Conservation (phyloP, 148 eudicot genomes). For the Diospyros lotus region DNA sequence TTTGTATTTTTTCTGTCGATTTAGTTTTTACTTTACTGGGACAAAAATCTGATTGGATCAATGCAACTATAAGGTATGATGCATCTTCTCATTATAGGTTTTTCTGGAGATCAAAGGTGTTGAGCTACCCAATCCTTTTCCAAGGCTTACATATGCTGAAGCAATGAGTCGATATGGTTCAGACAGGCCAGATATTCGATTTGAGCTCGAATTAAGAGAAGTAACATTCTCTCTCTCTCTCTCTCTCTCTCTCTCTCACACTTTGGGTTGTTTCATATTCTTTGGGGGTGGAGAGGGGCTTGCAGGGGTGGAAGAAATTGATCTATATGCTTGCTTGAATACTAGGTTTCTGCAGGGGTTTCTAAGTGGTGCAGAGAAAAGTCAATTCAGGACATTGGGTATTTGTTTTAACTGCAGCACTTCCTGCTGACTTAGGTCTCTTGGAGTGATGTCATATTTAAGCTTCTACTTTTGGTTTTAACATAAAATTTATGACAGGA, state of each 20-base stretch:
- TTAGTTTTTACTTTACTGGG: slow-evolving; percentile 1
- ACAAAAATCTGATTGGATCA: neutral
- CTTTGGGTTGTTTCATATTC: neutral
- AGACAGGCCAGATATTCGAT: slow-evolving; percentile 92
- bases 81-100: slow-evolving; percentile 50
- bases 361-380: neutral
- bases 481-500: neutral
- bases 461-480: neutral
- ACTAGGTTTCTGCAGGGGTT: neutral
- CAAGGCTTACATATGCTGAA: slow-evolving; percentile 91
- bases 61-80: neutral
- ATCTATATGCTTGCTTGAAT: neutral
- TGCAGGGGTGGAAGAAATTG: neutral
- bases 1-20: neutral
- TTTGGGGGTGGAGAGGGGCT: neutral
- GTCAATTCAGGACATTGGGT: neutral
- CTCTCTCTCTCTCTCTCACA: neutral
- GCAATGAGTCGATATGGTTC: slow-evolving; percentile 93
- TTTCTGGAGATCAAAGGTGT: slow-evolving; percentile 88
- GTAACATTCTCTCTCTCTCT: slow-evolving; percentile 33
- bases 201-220: slow-evolving; percentile 86
- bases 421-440: neutral
- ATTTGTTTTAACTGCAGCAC: neutral
- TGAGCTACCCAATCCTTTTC: slow-evolving; percentile 86
- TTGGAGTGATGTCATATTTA: too few relatives aligned